Evolutionary conservation across 129 eudicot genomes (phyloP).

Genomic region (Flaveria robusta): DNA sequence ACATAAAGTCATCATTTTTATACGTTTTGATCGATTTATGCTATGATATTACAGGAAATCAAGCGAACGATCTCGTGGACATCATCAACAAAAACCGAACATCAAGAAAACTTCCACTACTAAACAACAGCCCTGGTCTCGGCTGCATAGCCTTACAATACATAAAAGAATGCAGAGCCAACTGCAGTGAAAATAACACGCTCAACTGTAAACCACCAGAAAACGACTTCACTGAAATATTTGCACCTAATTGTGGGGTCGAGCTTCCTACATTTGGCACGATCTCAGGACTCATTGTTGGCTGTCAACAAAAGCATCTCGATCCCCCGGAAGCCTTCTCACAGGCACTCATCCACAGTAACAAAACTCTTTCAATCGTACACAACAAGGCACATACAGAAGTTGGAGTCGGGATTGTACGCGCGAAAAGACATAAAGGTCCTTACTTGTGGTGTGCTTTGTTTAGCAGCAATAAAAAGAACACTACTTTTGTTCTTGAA

Average conservation of each 20-base stretch:
- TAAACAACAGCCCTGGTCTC: conserved; percentile 65
- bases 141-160: conserved; percentile 84
- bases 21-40: not conserved
- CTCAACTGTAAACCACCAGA: conserved; percentile 62
- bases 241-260: conserved; percentile 84
- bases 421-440: conserved; percentile 61
- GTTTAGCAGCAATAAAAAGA: conserved; percentile 48
- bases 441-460: conserved; percentile 83
- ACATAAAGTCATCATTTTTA: not conserved
- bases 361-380: conserved; percentile 47
- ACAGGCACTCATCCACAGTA: conserved; percentile 44
- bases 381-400: conserved; percentile 59
- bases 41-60: conserved; percentile 49
- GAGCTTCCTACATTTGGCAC: conserved; percentile 86
- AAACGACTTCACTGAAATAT: conserved; percentile 81
- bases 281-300: conserved; percentile 58
- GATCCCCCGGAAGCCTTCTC: conserved; percentile 70
- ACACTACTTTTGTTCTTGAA: conserved; percentile 70
- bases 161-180: conserved; percentile 61
- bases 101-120: conserved; percentile 50
- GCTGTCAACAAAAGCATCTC: conserved; percentile 69
- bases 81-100: conserved; percentile 79
- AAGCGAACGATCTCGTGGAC: conserved; percentile 71
- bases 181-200: conserved; percentile 68
- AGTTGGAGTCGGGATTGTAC: conserved; percentile 74